Evolutionary conservation across 1,284 basidiomycete genomes (phyloP).

Genomic region (Trichosporon ovoides): DNA sequence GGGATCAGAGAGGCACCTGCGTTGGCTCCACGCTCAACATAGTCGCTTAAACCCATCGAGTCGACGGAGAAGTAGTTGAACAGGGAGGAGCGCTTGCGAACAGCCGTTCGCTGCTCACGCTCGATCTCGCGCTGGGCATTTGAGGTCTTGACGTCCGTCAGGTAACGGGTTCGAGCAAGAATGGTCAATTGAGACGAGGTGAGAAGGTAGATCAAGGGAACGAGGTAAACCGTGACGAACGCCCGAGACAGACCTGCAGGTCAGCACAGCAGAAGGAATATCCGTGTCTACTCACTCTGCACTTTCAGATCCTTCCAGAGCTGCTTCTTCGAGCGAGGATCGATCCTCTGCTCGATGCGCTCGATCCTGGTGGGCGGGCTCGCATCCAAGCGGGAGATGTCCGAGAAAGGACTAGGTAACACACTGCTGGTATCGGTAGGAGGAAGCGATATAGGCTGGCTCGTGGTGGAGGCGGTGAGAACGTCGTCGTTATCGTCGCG

Average conservation of each 20-base stretch:
- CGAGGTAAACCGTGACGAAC: constrained; percentile 42
- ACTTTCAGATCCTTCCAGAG: constrained; percentile 48
- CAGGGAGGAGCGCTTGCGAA: not conserved
- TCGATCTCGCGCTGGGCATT: constrained; percentile 10
- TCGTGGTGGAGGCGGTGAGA: constrained; percentile 33
- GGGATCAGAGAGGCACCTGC: constrained; percentile 8
- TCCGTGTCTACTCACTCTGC: constrained; percentile 32
- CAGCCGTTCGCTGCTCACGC: constrained; percentile 3
- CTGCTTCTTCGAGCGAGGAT: constrained; percentile 38
- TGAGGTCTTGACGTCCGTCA: constrained; percentile 33
- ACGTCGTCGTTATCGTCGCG: constrained; percentile 15
- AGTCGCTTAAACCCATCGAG: constrained; percentile 34
- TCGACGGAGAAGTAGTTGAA: constrained; percentile 32
- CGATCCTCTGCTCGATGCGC: constrained; percentile 1
- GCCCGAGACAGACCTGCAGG: constrained; percentile 40
- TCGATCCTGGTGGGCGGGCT: constrained; percentile 18
- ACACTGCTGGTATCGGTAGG: constrained; percentile 39
- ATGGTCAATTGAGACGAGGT: constrained; percentile 46
- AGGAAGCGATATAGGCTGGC: constrained; percentile 44
- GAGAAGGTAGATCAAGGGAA: constrained; percentile 45
- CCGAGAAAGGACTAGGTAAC: constrained; percentile 34
- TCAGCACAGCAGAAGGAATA: not conserved
- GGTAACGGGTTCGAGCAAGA: constrained; percentile 40
- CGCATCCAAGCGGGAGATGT: constrained; percentile 21
- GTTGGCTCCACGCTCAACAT: constrained; percentile 19